Base-by-base conservation (phyloP, 129 eudicot species). In the Lactuca sativa region DNA sequence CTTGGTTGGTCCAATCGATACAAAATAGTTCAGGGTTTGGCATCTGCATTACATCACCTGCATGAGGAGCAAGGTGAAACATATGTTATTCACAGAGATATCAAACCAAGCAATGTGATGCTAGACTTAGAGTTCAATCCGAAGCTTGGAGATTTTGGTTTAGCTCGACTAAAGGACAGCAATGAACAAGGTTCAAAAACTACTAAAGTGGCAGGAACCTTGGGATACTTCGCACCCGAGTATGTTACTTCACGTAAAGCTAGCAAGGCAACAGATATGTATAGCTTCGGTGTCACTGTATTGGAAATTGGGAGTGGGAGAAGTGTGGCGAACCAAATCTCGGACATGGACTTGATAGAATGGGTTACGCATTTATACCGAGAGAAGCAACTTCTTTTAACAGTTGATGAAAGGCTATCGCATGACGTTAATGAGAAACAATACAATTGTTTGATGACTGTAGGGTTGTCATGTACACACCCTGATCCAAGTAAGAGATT, bases 61-160 rank as follows among this genome's bases (percentile, higher is more conserved):
- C 84, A 80, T 38, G 80, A 80, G 36, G 86, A 74, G 49, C 64
- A 40, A 40, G 44, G 83, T 62, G 80, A 74, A 62, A 80, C 74
- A 14, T 78, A 74, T 44, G 83, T 78, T 61, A 61, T 82, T 25
- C 86, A 82, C 40, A 64, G 83, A 49, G 86, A 82, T 58, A 78
- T 82, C 32, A 82, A 82, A 37, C 32, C 78, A 3, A 82, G 83
- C 74, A 82, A 82, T 44, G 49, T 82, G 6, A 82, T 78, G 81
- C 64, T 82, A 3, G 83, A 82, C 14, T 78, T 81, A 4, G 74
- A 30, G 18, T 80, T 80, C 15, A 80, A 74, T 69, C 74, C 43
- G 58, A 74, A 74, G 76, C 70, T 80, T 9, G 84, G 84, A 1
- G 84, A 80, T 40, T 80, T 80, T 48, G 84, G 84, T 11, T 30